These are phyloP conservation scores for Dovyalis caffra DNA, from an alignment of 345 rosid genomes.

Conservation along the genomic window DNA sequence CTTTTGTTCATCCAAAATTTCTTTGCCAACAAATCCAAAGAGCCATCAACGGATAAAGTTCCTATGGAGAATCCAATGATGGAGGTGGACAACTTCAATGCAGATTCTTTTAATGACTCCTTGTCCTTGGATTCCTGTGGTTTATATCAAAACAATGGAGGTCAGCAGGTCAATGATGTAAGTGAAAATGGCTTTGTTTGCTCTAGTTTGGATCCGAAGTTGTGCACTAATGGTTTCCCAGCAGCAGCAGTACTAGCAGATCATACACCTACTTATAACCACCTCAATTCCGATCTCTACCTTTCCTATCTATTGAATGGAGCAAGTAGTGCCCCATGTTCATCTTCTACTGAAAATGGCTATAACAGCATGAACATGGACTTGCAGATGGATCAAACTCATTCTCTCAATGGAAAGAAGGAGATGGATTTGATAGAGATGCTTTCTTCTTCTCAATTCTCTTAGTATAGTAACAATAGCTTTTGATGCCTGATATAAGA, in stretches of 20 bases:
- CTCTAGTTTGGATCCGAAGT: slow-evolving; percentile 14
- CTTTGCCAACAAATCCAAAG: slow-evolving; percentile 35
- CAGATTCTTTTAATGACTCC: slow-evolving; percentile 14
- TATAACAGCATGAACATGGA: slow-evolving; percentile 14
- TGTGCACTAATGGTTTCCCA: slow-evolving; percentile 2
- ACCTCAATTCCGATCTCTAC: slow-evolving; percentile 59
- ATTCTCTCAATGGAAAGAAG: slow-evolving; percentile 28
- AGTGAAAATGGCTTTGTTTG: slow-evolving; percentile 14
- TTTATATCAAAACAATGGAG: slow-evolving; percentile 10
- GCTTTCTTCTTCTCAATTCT: slow-evolving; percentile 57
- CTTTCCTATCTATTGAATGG: slow-evolving; percentile 60
- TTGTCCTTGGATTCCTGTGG: slow-evolving; percentile 13
- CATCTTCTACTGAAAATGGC: slow-evolving; percentile 17
- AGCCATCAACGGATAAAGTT: slow-evolving; percentile 17
- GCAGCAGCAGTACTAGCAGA: slow-evolving; percentile 12
- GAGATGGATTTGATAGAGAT: slow-evolving; percentile 99
- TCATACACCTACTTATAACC: slow-evolving; percentile 14
- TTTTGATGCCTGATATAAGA: not conserved
- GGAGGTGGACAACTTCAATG: not conserved
- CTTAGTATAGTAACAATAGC: slow-evolving; percentile 26
- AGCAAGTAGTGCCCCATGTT: slow-evolving; percentile 11
- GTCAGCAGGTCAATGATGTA: not conserved
- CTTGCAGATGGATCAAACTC: slow-evolving; percentile 26
- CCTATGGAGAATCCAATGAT: slow-evolving; percentile 10
- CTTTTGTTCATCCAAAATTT: slow-evolving; percentile 60